Conservation (phyloP, 345 rosid species). For the Trapa incisa region DNA sequence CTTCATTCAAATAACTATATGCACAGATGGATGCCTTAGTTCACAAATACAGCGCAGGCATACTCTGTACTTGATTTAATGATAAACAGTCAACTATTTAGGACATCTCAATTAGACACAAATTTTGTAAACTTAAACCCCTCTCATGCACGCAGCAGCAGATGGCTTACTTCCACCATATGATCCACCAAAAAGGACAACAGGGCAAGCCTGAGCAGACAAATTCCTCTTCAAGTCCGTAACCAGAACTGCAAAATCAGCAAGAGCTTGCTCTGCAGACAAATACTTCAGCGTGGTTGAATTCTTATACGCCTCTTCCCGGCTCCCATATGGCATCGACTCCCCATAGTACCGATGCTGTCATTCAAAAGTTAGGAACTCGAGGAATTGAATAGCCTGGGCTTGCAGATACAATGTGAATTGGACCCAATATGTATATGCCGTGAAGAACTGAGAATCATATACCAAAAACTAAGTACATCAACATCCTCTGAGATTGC, state of each 20-base stretch:
- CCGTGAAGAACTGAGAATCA: no score
- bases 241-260: slow-evolving; percentile 67
- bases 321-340: slow-evolving; percentile 60
- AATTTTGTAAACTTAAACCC: neutral
- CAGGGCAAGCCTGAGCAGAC: slow-evolving; percentile 75
- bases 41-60: neutral
- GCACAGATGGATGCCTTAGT: neutral
- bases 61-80: no score
- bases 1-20: neutral
- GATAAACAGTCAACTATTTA: neutral
- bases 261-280: slow-evolving; percentile 89
- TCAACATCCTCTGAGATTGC: neutral
- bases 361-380: slow-evolving; percentile 10
- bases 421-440: neutral
- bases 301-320: slow-evolving; percentile 58
- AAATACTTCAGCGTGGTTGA: slow-evolving; percentile 53
- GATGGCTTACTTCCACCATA: slow-evolving; percentile 81
- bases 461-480: neutral
- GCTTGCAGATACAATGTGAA: neutral
- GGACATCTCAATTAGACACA: neutral
- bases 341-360: slow-evolving; percentile 85
- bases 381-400: neutral
- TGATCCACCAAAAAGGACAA: slow-evolving; percentile 89
- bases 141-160: neutral
- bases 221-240: slow-evolving; percentile 66